Base-by-base conservation (phyloP, 495 filamentous ascomycete species). In the Penicillium soppii region DNA sequence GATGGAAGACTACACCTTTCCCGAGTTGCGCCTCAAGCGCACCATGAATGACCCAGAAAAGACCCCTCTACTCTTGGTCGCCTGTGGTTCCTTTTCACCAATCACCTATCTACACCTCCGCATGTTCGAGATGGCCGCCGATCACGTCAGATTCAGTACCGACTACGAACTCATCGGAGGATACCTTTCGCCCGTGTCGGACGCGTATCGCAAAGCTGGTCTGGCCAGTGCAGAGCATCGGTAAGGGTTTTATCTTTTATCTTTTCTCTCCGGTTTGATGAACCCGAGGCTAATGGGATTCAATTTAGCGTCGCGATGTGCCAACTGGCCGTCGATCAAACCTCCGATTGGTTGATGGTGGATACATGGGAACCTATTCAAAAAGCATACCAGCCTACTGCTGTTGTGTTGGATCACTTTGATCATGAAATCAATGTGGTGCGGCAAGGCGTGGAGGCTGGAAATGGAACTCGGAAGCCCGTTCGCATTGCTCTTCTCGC, bases 91-190 rank as follows among this genome's bases (percentile, higher is more conserved):
- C 39, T 97, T 95, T 73, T 89, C 84, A 3, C 91, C 90, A 15
- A 71, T 73, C 47, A 95, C 90, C 22, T 91, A 86, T 68, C 81
- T 96, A 25, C 90, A 96, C 66, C 77, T 96, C 45, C 89, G 91
- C 64, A 92, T 96, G 90, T 95, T 95, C 62, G 91, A 95, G 58
- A 90, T 92, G 86, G 89, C 89, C 2, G 80, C 82, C 59, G 88
- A 92, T 74, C 89, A 86, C 68, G 84, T 84, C 56, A 82, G 84
- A 44, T 85, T 91, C 69, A 89, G 85, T 71, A 90, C 89, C 32
- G 77, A 90, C 26, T 96, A 86, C 63, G 92, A 97, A 67, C 79
- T 97, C 15, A 76, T 95, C 22, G 91, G 87, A 30, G 91, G 88
- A 17, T 95, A 91, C 67, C 70, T 95, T 38, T 87, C 83, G 30